These are phyloP conservation scores for Chaetomium fimeti DNA, from an alignment of 495 filamentous ascomycete species.

Conservation along the genomic window DNA sequence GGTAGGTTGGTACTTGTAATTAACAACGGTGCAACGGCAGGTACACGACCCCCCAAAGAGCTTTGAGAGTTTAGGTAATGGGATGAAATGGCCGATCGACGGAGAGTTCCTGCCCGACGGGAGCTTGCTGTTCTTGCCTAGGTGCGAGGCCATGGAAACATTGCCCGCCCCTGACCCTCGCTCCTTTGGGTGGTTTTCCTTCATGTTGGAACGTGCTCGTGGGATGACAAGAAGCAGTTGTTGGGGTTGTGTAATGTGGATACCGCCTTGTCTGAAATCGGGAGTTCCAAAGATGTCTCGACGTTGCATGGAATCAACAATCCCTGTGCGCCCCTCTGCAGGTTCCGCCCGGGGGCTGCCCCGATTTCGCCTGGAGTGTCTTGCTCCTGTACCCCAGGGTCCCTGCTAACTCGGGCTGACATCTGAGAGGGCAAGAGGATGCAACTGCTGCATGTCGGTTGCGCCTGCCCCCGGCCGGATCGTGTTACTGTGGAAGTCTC, in stretches of 20 bases:
- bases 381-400: background rate
- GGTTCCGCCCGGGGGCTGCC: background rate
- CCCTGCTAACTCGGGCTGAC: background rate
- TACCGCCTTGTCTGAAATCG: background rate
- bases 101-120: background rate
- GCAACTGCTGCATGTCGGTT: background rate
- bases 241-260: background rate
- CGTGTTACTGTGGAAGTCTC: background rate
- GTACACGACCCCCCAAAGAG: conserved; percentile 5
- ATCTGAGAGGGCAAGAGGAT: background rate
- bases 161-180: background rate
- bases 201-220: background rate
- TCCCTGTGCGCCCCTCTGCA: background rate
- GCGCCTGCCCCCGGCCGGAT: background rate
- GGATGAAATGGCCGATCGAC: background rate
- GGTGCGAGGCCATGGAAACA: background rate
- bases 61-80: conserved; percentile 5
- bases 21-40: background rate
- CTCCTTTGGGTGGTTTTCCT: background rate
- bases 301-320: background rate
- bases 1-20: conserved; percentile 1
- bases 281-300: background rate
- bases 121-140: background rate
- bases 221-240: background rate
- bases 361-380: background rate